A percentile compares a stretch with the other conserved stretches of the same genome.
Evolutionary conservation across 768 basidiomycete genomes (phyloP).

Genomic region (Exsudoporus frostii): DNA sequence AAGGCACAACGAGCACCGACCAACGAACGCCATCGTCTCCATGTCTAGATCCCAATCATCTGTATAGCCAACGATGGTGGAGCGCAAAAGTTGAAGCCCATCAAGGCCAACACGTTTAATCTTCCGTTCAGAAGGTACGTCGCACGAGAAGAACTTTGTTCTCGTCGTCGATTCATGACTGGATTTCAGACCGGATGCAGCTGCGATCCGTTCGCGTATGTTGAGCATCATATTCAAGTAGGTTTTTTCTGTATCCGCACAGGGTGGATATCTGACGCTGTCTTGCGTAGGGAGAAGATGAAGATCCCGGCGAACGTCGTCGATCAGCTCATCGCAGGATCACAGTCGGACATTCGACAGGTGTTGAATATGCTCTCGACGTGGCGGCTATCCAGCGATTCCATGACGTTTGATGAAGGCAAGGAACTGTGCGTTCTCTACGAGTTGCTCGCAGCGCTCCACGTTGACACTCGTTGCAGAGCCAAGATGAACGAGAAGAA

Average conservation of each 20-base stretch:
- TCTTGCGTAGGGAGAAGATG: constrained; percentile 73
- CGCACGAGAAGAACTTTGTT: not conserved
- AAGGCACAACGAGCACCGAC: not conserved
- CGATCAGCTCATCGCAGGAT: constrained; percentile 84
- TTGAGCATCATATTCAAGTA: constrained; percentile 88
- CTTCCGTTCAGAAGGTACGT: constrained; percentile 76
- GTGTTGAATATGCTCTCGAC: constrained; percentile 98
- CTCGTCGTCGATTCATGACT: not conserved
- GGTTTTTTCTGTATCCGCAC: constrained; percentile 20
- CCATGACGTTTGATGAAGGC: constrained; percentile 89
- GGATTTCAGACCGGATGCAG: constrained; percentile 66
- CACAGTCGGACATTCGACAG: constrained; percentile 95
- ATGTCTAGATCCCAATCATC: constrained; percentile 83
- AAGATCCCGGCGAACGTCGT: constrained; percentile 88
- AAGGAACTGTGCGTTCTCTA: constrained; percentile 71
- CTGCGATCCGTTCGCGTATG: constrained; percentile 78
- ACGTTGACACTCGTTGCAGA: constrained; percentile 38
- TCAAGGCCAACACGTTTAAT: constrained; percentile 66
- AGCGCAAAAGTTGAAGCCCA: constrained; percentile 89
- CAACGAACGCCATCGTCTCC: not conserved
- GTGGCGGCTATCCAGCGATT: constrained; percentile 79
- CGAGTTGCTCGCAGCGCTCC: not conserved
- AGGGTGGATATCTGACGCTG: not conserved
- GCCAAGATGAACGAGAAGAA: constrained; percentile 92
- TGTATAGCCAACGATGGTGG: constrained; percentile 92